phyloP scores from a whole-genome alignment of 177 flowering plant species.

The Vitis hybrid region DNA sequence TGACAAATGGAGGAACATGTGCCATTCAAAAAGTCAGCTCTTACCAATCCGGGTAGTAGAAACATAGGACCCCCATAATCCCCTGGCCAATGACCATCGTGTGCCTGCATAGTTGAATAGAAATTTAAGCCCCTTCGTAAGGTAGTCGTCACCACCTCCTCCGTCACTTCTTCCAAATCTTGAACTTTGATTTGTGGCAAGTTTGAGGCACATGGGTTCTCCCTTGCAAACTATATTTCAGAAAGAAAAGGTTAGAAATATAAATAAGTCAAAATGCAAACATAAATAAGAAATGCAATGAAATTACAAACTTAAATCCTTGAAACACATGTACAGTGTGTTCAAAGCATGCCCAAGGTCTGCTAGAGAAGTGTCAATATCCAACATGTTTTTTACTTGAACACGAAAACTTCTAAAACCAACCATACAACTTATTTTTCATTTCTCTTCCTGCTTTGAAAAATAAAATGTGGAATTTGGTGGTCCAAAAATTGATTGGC shows the following conservation, averaged over 20 bases:
- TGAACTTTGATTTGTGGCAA: background rate
- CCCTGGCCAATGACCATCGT: constrained; percentile 47
- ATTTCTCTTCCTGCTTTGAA: too few species aligned
- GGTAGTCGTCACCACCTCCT: constrained; percentile 25
- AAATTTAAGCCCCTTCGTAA: constrained; percentile 31
- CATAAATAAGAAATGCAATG: too few species aligned
- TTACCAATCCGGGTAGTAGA: constrained; percentile 44
- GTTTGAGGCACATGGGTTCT: constrained; percentile 13
- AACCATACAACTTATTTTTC: too few species aligned
- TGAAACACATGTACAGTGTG: background rate
- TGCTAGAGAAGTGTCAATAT: background rate
- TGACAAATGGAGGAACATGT: background rate
- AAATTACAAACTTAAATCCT: too few species aligned
- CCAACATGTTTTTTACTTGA: too few species aligned
- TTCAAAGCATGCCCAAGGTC: background rate
- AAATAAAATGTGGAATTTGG: too few species aligned
- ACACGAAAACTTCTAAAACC: too few species aligned
- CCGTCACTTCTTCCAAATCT: constrained; percentile 14
- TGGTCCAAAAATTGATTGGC: too few species aligned
- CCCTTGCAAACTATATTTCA: constrained; percentile 24
- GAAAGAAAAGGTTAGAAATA: background rate
- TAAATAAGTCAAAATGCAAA: too few species aligned
- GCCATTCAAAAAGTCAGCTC: background rate
- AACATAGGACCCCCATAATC: constrained; percentile 49
- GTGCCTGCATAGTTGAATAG: constrained; percentile 34